Evolutionary conservation across 345 rosid genomes (phyloP).

Genomic region (Chamaenerion angustifolium): DNA sequence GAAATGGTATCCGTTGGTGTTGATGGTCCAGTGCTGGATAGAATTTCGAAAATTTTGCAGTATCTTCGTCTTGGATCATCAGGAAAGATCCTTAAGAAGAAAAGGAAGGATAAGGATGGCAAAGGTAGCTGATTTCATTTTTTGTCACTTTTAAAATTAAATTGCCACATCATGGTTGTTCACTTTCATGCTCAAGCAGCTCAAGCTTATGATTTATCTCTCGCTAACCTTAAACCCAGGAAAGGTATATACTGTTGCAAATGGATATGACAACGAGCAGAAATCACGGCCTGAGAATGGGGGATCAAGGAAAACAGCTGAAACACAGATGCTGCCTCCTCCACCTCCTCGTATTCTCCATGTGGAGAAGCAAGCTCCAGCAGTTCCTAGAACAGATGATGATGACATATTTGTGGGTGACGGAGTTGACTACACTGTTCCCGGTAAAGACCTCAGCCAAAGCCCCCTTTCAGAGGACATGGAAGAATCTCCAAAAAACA

Average conservation of each 20-base stretch:
- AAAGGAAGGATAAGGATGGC: slow-evolving; percentile 79
- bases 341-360: slow-evolving; percentile 43
- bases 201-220: neutral
- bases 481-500: slow-evolving; percentile 95
- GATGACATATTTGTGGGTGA: slow-evolving; percentile 88
- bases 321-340: slow-evolving; percentile 33
- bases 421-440: slow-evolving; percentile 61
- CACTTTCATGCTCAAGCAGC: neutral
- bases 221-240: slow-evolving; percentile 16
- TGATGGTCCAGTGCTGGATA: slow-evolving; percentile 94
- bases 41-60: slow-evolving; percentile 87
- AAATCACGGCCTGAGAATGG: slow-evolving; percentile 34
- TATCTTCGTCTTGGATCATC: slow-evolving; percentile 99
- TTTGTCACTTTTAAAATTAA: too few species aligned
- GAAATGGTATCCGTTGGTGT: slow-evolving; percentile 89
- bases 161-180: neutral
- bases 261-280: slow-evolving; percentile 46
- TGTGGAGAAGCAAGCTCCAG: slow-evolving; percentile 41
- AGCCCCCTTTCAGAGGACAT: slow-evolving; percentile 96
- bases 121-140: slow-evolving; percentile 30
- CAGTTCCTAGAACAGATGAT: slow-evolving; percentile 50
- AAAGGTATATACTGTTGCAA: slow-evolving; percentile 32
- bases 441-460: slow-evolving; percentile 61
- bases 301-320: slow-evolving; percentile 22
- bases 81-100: slow-evolving; percentile 98